Evolutionary conservation across 1,284 basidiomycete genomes (phyloP).

Genomic region (Flammula alnicola): DNA sequence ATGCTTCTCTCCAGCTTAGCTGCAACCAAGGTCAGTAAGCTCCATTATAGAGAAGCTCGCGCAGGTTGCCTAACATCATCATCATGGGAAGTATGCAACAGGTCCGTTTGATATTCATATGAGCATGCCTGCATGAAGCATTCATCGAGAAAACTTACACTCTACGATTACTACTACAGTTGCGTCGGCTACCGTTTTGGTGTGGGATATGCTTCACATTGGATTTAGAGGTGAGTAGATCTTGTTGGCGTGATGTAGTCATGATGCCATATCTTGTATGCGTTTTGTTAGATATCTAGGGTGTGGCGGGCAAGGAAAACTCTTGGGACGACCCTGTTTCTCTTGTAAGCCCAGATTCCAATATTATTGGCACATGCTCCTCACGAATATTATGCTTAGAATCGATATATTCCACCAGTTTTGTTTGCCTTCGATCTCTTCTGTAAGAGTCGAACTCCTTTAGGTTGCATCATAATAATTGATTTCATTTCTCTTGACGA

Average conservation of each 20-base stretch:
- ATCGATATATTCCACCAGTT: conserved; percentile 26
- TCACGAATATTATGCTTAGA: conserved; percentile 10
- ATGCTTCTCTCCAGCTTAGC: conserved; percentile 6
- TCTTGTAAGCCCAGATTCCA: conserved; percentile 15
- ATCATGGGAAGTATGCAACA: conserved; percentile 7
- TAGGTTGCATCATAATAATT: background rate
- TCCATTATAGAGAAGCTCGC: background rate
- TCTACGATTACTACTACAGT: conserved; percentile 8
- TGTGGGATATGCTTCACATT: conserved; percentile 27
- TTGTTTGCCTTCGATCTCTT: conserved; percentile 24
- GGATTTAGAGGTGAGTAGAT: conserved; percentile 19
- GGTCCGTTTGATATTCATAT: conserved; percentile 1
- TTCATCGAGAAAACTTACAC: no score
- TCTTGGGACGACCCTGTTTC: conserved; percentile 24
- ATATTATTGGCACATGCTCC: no score
- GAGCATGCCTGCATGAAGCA: background rate
- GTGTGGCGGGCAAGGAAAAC: conserved; percentile 25
- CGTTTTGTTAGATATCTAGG: conserved; percentile 13
- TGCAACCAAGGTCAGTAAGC: conserved; percentile 4
- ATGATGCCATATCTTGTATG: no score
- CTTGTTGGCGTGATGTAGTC: background rate
- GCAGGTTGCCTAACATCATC: background rate
- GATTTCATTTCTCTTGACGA: background rate
- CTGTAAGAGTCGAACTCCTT: conserved; percentile 8
- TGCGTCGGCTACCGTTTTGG: conserved; percentile 24